Base-by-base conservation (phyloP, 2,329 filamentous ascomycete genomes). In the Sclerotinia subarctica region DNA sequence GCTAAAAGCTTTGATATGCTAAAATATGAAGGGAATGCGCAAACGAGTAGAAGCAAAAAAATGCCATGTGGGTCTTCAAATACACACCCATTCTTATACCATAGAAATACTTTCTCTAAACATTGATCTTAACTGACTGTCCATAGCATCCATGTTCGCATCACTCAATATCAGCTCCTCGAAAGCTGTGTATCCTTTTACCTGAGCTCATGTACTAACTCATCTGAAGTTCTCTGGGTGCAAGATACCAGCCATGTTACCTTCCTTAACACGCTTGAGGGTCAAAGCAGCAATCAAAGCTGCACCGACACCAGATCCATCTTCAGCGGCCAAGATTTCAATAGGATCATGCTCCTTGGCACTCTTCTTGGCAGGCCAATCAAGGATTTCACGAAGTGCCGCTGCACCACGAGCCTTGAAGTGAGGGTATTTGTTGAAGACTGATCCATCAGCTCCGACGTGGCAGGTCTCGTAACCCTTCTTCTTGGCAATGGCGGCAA, bases 371-470 rank as follows among this genome's bases (percentile, higher is more conserved):
- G 85, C 87, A 3, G 91, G 88, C 94, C 94, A 98, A 83, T 97
- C 94, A 49, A 99, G 87, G 73, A 99, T 97, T 83, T 99, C 95
- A 67, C 92, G 89, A 65, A 99, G 86, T 38, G 95, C 95, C 78
- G 90, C 85, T 19, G 95, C 94, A 67, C 94, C 94, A 66, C 95
- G 90, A 68, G 89, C 87, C 85, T 97, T 97, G 87, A 99, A 99
- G 81, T 97, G 91, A 17, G 95, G 95, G 82, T 99, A 99, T 80
- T 98, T 98, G 85, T 97, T 97, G 84, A 99, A 99, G 66, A 99
- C 94, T 24, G 92, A 96, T 49, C 95, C 95, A 78, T 99, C 95
- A 64, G 95, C 95, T 75, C 95, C 95, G 53, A 99, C 95, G 79
- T 98, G 95, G 82, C 92, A 96, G 49, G 86, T 85, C 77, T 90